These are phyloP conservation scores for Mrakia blollopis DNA, from an alignment of 768 basidiomycete genomes.

Conservation along the genomic window DNA sequence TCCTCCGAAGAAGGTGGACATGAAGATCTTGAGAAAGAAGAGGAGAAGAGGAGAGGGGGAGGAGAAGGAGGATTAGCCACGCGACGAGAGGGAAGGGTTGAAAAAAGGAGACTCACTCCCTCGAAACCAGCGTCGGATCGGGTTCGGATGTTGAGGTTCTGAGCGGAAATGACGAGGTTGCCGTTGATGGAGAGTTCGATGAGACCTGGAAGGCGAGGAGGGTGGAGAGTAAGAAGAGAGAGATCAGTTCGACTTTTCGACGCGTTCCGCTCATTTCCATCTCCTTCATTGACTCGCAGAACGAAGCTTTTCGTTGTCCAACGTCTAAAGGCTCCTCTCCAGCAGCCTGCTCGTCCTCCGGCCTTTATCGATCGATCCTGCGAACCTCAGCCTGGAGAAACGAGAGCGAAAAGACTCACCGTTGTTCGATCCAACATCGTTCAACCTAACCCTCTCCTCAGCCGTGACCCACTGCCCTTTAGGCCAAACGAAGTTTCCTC, in stretches of 20 bases:
- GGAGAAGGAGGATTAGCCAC: background rate
- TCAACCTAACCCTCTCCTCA: constrained; percentile 65
- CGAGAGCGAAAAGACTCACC: constrained; percentile 46
- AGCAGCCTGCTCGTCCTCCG: too few relatives aligned
- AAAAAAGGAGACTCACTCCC: constrained; percentile 45
- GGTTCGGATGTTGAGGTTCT: constrained; percentile 56
- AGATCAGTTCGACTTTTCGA: background rate
- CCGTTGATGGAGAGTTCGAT: constrained; percentile 64
- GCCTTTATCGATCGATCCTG: too few relatives aligned
- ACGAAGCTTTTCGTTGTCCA: too few relatives aligned
- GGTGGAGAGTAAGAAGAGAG: background rate
- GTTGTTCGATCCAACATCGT: constrained; percentile 63
- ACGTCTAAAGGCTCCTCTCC: too few relatives aligned
- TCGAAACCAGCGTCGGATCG: constrained; percentile 53
- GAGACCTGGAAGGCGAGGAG: constrained; percentile 51
- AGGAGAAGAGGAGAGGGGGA: background rate
- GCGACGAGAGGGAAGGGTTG: background rate
- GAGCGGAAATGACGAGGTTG: constrained; percentile 57
- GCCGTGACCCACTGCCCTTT: constrained; percentile 65
- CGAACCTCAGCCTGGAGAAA: too few relatives aligned
- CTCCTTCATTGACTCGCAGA: background rate
- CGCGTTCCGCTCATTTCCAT: background rate
- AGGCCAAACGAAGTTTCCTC: constrained; percentile 63
- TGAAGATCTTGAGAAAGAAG: background rate
- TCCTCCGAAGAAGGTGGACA: constrained; percentile 72